Evolutionary conservation across 306 rosid species (phyloP).

Genomic region (Cucurbita pepo): DNA sequence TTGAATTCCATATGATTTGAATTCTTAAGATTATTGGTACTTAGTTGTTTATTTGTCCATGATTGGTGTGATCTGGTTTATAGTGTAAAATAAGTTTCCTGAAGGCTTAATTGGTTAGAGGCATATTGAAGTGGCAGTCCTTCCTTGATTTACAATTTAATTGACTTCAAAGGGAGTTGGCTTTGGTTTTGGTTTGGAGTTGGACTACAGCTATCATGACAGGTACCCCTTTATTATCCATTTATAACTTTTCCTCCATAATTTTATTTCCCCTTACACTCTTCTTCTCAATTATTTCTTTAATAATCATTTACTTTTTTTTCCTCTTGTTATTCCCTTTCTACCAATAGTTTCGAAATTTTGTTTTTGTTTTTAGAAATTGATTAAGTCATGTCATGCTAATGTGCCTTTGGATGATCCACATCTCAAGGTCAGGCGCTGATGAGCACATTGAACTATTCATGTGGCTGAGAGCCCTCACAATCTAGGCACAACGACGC

Average conservation of each 20-base stretch:
- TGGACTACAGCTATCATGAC: conserved; percentile 6
- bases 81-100: background rate
- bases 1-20: background rate
- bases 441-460: too few species aligned
- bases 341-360: too few species aligned
- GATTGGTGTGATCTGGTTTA: background rate
- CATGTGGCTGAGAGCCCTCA: too few species aligned
- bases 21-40: background rate
- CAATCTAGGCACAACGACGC: too few species aligned
- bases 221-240: background rate
- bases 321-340: too few species aligned
- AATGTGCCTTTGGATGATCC: too few species aligned
- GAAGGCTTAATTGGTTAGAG: background rate
- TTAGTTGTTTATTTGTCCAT: background rate
- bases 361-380: too few species aligned
- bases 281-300: background rate
- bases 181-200: background rate
- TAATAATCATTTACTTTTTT: too few species aligned
- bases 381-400: too few species aligned
- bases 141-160: background rate
- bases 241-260: background rate
- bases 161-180: background rate
- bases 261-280: background rate
- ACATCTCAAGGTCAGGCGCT: too few species aligned
- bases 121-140: background rate